Percentiles rank a stretch among this genome's conserved stretches.
phyloP scores from a whole-genome alignment of 306 rosid species.

The Lablab purpureus region DNA sequence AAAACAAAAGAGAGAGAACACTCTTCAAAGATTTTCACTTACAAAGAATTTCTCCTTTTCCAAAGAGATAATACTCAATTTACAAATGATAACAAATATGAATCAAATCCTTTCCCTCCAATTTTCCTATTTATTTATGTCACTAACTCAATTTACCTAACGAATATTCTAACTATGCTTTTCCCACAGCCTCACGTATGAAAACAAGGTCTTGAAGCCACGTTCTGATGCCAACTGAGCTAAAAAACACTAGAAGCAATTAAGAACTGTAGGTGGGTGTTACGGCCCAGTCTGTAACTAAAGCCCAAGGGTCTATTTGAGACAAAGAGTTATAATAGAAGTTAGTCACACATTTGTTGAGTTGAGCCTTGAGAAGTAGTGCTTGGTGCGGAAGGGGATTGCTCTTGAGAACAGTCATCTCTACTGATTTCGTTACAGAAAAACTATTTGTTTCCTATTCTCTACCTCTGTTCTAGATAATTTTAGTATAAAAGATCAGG shows the following conservation, averaged over 20 bases:
- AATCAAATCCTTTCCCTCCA: background rate
- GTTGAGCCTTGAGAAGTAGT: background rate
- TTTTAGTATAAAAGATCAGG: background rate
- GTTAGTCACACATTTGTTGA: background rate
- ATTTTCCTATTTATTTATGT: background rate
- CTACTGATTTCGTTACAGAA: background rate
- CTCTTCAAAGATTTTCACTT: background rate
- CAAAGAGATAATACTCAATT: background rate
- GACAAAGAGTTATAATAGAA: background rate
- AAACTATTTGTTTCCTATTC: background rate
- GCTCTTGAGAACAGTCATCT: background rate
- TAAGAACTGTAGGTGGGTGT: background rate
- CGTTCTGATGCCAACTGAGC: background rate
- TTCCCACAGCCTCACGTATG: background rate
- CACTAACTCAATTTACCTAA: background rate
- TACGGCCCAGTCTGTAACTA: background rate
- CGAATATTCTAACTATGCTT: background rate
- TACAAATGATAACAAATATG: conserved; percentile 3
- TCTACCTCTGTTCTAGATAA: background rate
- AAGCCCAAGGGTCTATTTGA: background rate
- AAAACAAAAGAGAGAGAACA: background rate
- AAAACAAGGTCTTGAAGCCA: background rate
- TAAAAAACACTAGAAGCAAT: background rate
- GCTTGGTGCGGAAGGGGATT: background rate
- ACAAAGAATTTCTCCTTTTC: background rate